These are phyloP conservation scores for Camelina hispida DNA, from an alignment of 345 rosid species.

Conservation along the genomic window DNA sequence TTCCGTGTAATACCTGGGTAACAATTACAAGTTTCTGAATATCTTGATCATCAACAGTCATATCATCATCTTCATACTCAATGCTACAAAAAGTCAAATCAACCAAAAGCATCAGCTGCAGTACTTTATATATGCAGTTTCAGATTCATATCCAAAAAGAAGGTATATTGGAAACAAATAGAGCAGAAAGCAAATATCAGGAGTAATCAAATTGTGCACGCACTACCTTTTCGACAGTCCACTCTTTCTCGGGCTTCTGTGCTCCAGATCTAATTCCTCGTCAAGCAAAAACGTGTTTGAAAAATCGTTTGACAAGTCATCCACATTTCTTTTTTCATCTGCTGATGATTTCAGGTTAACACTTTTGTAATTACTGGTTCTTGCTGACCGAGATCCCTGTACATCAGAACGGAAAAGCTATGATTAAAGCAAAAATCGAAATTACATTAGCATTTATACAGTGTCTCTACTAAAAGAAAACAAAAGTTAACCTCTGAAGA, in stretches of 20 bases:
- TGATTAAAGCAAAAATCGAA: constrained; percentile 35
- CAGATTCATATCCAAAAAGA: constrained; percentile 12
- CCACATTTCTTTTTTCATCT: constrained; percentile 46
- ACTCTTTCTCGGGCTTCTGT: constrained; percentile 58
- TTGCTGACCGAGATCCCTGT: constrained; percentile 50
- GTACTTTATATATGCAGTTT: constrained; percentile 21
- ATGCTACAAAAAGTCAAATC: constrained; percentile 51
- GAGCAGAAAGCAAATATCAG: constrained; percentile 17
- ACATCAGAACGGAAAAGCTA: constrained; percentile 24
- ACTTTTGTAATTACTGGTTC: constrained; percentile 33
- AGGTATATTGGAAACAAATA: constrained; percentile 4
- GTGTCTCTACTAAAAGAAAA: constrained; percentile 36
- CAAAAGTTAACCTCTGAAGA: constrained; percentile 37
- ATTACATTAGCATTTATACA: constrained; percentile 38
- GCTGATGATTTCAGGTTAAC: constrained; percentile 42
- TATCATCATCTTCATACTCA: constrained; percentile 86
- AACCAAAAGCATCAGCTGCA: constrained; percentile 30
- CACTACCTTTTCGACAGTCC: constrained; percentile 63
- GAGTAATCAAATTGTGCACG: constrained; percentile 17
- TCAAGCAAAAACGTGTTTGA: constrained; percentile 86
- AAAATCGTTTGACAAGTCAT: constrained; percentile 69
- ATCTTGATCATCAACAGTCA: constrained; percentile 72
- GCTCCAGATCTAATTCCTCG: constrained; percentile 93
- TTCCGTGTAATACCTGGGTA: constrained; percentile 67
- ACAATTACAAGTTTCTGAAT: constrained; percentile 96